A percentile compares a stretch with the other conserved stretches of the same genome.
phyloP scores from a whole-genome alignment of 371 early-diverging fungal genomes.

The Thermomucor indicae-seudaticae region DNA sequence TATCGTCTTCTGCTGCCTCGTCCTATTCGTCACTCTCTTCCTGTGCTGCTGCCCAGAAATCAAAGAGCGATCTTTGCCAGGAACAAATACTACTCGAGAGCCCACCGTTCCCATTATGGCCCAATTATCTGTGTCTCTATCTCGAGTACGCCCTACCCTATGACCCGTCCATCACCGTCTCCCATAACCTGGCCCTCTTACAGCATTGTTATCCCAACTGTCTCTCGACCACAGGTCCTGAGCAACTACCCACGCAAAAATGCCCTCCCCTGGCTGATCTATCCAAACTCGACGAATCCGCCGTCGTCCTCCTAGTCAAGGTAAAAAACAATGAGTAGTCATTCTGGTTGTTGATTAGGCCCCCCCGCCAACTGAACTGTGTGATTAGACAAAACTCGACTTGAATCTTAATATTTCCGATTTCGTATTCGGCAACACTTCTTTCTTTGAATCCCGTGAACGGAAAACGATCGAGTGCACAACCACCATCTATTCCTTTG shows the following conservation, averaged over 20 bases:
- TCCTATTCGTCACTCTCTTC: too few species aligned
- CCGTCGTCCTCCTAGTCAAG: constrained; percentile 20
- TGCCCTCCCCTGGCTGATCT: constrained; percentile 28
- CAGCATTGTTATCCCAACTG: constrained; percentile 37
- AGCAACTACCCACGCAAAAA: constrained; percentile 22
- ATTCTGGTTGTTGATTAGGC: too few species aligned
- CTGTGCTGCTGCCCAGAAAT: too few species aligned
- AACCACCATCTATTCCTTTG: constrained; percentile 63
- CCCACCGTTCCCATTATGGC: constrained; percentile 24
- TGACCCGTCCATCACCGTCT: constrained; percentile 27
- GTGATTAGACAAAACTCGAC: constrained; percentile 32
- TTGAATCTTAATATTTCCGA: constrained; percentile 37
- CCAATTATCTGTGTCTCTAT: constrained; percentile 44
- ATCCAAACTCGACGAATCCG: constrained; percentile 5
- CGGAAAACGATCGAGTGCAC: constrained; percentile 54
- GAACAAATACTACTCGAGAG: too few species aligned
- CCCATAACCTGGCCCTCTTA: constrained; percentile 35
- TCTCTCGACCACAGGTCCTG: constrained; percentile 12
- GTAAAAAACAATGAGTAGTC: too few species aligned
- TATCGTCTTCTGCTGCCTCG: too few species aligned
- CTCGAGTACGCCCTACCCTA: constrained; percentile 37
- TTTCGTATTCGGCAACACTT: constrained; percentile 41
- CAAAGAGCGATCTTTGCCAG: too few species aligned
- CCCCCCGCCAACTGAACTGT: background rate
- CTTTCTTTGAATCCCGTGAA: constrained; percentile 49